A percentile compares a stretch with the other conserved stretches of the same genome.
Conservation (phyloP, 176 grass and related monocot species). For the Bromus sterilis region DNA sequence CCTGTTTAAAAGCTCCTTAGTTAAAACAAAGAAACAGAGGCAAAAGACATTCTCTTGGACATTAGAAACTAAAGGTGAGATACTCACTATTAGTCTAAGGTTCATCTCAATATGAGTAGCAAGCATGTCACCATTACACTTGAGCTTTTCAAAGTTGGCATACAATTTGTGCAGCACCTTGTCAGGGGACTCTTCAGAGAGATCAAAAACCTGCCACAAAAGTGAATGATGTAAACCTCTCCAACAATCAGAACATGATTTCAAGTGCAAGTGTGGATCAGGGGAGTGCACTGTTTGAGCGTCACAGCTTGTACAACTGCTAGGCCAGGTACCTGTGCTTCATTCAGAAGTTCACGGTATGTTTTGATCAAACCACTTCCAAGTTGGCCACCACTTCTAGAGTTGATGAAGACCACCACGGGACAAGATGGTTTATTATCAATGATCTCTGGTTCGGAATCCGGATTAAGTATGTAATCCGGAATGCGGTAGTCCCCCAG, state of each 20-base stretch:
- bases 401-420: constrained; percentile 98
- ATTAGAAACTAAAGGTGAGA: neutral
- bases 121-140: constrained; percentile 11
- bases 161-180: constrained; percentile 80
- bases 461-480: constrained; percentile 76
- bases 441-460: neutral
- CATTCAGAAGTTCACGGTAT: constrained; percentile 79
- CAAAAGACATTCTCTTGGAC: neutral
- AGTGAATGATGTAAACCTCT: neutral
- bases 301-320: neutral
- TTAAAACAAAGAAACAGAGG: neutral
- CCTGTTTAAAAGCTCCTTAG: constrained; percentile 46
- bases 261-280: neutral
- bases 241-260: constrained; percentile 9
- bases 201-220: constrained; percentile 76
- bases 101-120: constrained; percentile 52
- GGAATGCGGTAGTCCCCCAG: constrained; percentile 63
- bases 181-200: constrained; percentile 81
- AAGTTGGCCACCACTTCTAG: constrained; percentile 85
- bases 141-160: constrained; percentile 78
- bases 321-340: constrained; percentile 58
- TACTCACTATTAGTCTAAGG: constrained; percentile 78
- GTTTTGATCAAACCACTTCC: constrained; percentile 68
- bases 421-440: constrained; percentile 36
- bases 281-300: neutral